Conservation (phyloP, 805 yeast genomes). For the Candida quercuum region DNA sequence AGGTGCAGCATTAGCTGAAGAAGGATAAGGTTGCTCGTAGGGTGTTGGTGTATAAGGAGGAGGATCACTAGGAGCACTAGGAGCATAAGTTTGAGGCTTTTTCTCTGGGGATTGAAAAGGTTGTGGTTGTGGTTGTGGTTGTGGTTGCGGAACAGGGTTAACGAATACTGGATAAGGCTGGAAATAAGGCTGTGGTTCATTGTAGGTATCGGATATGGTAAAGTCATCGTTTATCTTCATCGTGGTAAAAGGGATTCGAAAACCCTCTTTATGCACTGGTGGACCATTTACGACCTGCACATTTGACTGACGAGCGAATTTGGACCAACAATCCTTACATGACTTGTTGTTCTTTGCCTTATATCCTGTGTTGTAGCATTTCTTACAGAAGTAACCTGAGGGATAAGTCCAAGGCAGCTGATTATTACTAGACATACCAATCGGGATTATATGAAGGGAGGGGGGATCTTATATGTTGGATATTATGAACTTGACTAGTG, state of each 20-base stretch:
- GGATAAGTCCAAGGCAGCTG: slow-evolving; percentile 62
- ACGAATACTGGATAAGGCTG: neutral
- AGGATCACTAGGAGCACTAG: neutral
- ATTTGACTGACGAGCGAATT: slow-evolving; percentile 35
- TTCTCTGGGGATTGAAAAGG: neutral
- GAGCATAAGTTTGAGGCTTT: neutral
- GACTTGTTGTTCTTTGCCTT: slow-evolving; percentile 52
- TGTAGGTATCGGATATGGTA: slow-evolving; percentile 1
- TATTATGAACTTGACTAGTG: too few species aligned
- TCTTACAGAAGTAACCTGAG: slow-evolving; percentile 49
- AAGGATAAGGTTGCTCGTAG: neutral
- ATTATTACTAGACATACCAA: neutral
- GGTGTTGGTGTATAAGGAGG: slow-evolving; percentile 1
- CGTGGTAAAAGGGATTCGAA: slow-evolving; percentile 17
- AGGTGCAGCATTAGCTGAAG: too few species aligned
- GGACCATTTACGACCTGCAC: slow-evolving; percentile 4
- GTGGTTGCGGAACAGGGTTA: slow-evolving; percentile 1
- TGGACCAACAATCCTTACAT: slow-evolving; percentile 68
- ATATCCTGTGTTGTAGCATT: slow-evolving; percentile 72
- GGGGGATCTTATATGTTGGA: too few species aligned
- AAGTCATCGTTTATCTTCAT: slow-evolving; percentile 10
- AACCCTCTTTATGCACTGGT: slow-evolving; percentile 5
- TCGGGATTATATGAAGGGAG: too few species aligned
- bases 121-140: neutral
- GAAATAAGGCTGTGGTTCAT: neutral